Conservation (phyloP, 2,329 filamentous ascomycete species). For the Hypoxylon sp. region DNA sequence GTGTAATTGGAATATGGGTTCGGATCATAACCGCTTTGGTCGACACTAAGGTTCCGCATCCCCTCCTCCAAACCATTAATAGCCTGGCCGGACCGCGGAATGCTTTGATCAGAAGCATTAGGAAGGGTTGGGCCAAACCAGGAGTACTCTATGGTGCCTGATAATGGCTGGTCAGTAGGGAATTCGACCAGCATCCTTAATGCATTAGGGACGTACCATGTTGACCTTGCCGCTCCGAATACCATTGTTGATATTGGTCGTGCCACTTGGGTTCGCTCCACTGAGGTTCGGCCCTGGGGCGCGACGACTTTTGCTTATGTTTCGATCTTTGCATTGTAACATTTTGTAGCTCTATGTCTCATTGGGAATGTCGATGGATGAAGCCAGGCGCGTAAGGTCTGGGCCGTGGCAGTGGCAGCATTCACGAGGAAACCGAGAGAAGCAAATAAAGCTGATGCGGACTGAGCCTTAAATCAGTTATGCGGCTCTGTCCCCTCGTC, state of each 20-base stretch:
- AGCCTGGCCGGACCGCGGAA: slow-evolving; percentile 47
- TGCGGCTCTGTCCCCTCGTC: slow-evolving; percentile 50
- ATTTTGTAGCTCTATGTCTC: slow-evolving; percentile 49
- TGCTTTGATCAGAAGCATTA: slow-evolving; percentile 42
- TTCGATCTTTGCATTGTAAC: slow-evolving; percentile 52
- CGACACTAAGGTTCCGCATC: slow-evolving; percentile 43
- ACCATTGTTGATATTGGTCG: slow-evolving; percentile 44
- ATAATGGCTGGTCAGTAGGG: slow-evolving; percentile 35
- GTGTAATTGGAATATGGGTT: slow-evolving; percentile 34
- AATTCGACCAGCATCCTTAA: slow-evolving; percentile 18
- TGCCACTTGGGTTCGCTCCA: slow-evolving; percentile 52
- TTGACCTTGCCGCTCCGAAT: slow-evolving; percentile 45
- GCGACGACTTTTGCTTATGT: slow-evolving; percentile 48
- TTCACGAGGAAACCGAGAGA: slow-evolving; percentile 43
- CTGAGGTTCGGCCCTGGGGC: slow-evolving; percentile 49
- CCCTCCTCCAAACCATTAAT: slow-evolving; percentile 42
- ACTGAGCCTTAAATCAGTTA: slow-evolving; percentile 51
- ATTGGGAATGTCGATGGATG: slow-evolving; percentile 43
- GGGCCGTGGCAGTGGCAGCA: slow-evolving; percentile 43
- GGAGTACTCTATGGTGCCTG: slow-evolving; percentile 44
- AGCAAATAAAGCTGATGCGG: slow-evolving; percentile 39
- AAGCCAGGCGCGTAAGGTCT: slow-evolving; percentile 41
- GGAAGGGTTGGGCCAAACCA: slow-evolving; percentile 38
- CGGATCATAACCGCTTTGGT: slow-evolving; percentile 36
- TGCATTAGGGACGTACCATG: slow-evolving; percentile 47